phyloP scores from a whole-genome alignment of 2,329 filamentous ascomycete species.

The Diaporthe velutina region DNA sequence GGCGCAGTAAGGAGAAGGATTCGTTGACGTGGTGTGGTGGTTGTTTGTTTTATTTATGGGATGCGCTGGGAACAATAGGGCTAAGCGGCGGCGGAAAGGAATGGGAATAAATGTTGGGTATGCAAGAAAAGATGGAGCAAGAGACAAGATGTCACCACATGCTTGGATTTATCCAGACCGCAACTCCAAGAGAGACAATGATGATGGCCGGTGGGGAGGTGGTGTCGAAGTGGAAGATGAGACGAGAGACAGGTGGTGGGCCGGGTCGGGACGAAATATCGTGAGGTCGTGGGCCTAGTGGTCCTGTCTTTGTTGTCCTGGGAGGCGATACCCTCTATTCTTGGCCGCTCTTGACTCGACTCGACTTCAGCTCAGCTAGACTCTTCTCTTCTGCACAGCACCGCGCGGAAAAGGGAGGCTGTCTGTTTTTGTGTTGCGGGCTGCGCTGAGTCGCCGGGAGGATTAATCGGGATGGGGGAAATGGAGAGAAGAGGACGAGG shows the following conservation, averaged over 20 bases:
- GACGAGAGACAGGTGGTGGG: conserved; percentile 38
- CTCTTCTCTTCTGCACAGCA: conserved; percentile 23
- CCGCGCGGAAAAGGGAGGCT: conserved; percentile 16
- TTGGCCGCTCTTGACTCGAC: conserved; percentile 22
- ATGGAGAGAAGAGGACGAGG: conserved; percentile 32
- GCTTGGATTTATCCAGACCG: conserved; percentile 39
- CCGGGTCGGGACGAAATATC: conserved; percentile 37
- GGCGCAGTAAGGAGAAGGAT: conserved; percentile 35
- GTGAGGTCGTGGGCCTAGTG: conserved; percentile 24
- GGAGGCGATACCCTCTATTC: conserved; percentile 30
- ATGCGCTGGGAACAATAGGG: conserved; percentile 35
- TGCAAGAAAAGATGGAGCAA: conserved; percentile 35
- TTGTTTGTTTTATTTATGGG: conserved; percentile 35
- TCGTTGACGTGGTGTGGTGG: conserved; percentile 22
- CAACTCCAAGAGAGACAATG: conserved; percentile 31
- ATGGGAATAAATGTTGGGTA: conserved; percentile 26
- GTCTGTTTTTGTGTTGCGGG: conserved; percentile 25
- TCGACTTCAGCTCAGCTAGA: conserved; percentile 23
- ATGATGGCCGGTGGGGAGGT: conserved; percentile 30
- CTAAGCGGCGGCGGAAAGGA: conserved; percentile 33
- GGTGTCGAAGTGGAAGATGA: conserved; percentile 35
- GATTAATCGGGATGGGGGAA: conserved; percentile 32
- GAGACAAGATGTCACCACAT: conserved; percentile 39
- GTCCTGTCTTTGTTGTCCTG: conserved; percentile 26
- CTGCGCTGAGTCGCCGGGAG: conserved; percentile 35